Conservation (phyloP, 2,329 filamentous ascomycete species). For the Aspergillus cejpii region DNA sequence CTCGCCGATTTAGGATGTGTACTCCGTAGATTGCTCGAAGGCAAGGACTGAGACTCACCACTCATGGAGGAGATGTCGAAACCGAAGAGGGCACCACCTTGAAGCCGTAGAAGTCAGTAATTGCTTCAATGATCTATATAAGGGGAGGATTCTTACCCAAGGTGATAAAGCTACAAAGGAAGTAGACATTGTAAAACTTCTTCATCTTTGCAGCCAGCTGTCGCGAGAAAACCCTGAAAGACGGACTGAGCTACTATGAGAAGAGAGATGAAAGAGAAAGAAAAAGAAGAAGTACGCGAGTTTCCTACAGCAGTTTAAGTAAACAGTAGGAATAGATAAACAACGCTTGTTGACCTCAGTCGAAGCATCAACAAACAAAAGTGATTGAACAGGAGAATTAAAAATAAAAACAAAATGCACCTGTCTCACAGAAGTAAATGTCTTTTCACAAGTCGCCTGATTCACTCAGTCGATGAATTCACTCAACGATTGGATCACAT, state of each 20-base stretch:
- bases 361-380: too few relatives aligned
- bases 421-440: too few relatives aligned
- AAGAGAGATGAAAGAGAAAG: neutral
- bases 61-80: conserved; percentile 52
- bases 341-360: too few relatives aligned
- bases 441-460: neutral
- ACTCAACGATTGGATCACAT: neutral
- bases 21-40: too few relatives aligned
- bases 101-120: neutral
- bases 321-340: too few relatives aligned
- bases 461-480: neutral
- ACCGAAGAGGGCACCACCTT: conserved; percentile 50
- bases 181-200: conserved; percentile 19
- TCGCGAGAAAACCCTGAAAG: neutral
- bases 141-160: conserved; percentile 5
- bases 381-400: too few relatives aligned
- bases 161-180: conserved; percentile 18
- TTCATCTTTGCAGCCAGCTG: conserved; percentile 11
- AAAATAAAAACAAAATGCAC: too few relatives aligned
- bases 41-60: conserved; percentile 3
- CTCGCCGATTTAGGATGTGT: too few relatives aligned
- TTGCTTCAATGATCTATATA: neutral
- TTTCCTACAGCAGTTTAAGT: neutral
- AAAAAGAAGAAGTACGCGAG: neutral
- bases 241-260: neutral